These are phyloP conservation scores for Cercophora sp. DNA, from an alignment of 495 filamentous ascomycete genomes.

Conservation along the genomic window DNA sequence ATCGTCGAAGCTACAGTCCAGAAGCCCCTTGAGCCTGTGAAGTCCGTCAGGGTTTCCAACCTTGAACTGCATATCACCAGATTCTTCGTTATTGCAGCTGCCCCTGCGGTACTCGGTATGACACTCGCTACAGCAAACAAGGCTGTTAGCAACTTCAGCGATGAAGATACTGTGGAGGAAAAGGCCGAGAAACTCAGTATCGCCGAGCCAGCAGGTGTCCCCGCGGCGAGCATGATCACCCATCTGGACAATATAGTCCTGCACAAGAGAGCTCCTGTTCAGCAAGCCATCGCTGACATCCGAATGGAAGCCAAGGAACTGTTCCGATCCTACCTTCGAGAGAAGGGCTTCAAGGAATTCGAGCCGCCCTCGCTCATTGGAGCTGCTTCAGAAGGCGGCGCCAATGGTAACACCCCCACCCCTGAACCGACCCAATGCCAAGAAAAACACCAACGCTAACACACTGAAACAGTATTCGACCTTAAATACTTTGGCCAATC, in stretches of 20 bases:
- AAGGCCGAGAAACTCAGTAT: conserved; percentile 52
- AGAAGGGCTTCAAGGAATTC: conserved; percentile 73
- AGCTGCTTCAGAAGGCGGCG: conserved; percentile 88
- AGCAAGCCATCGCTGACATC: conserved; percentile 77
- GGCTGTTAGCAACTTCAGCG: conserved; percentile 59
- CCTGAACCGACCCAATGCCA: too few species aligned
- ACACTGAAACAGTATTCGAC: conserved; percentile 65
- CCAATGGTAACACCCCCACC: conserved; percentile 54
- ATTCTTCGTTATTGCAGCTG: conserved; percentile 60
- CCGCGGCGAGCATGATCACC: conserved; percentile 67
- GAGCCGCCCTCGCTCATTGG: conserved; percentile 86
- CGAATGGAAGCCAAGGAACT: conserved; percentile 76
- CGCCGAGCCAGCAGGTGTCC: conserved; percentile 48
- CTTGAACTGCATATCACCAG: conserved; percentile 85
- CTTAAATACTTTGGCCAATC: conserved; percentile 85
- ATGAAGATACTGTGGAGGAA: conserved; percentile 57
- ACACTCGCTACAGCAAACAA: conserved; percentile 65
- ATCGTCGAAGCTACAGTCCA: conserved; percentile 75
- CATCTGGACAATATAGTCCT: conserved; percentile 86
- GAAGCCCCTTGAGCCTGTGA: conserved; percentile 77
- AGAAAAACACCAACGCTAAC: too few species aligned
- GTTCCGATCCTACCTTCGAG: conserved; percentile 74
- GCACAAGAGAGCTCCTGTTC: conserved; percentile 82
- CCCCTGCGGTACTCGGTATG: conserved; percentile 64
- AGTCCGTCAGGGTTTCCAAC: conserved; percentile 68